These are phyloP conservation scores for Heterobasidion annosum DNA, from an alignment of 1,284 basidiomycete genomes.

Conservation along the genomic window DNA sequence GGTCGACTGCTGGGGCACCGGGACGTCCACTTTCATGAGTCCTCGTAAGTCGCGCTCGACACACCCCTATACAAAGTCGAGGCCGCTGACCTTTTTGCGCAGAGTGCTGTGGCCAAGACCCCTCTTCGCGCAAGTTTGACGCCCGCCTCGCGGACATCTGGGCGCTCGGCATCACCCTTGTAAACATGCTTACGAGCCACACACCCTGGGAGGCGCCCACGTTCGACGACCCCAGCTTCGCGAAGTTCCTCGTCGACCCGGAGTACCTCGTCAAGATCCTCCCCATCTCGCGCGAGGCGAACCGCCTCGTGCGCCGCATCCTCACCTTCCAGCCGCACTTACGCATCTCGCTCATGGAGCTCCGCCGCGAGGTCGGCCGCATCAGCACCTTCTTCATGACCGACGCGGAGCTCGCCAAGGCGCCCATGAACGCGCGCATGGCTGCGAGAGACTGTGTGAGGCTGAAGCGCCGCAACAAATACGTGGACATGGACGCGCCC, in stretches of 20 bases:
- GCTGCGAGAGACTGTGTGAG: background rate
- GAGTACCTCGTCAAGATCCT: background rate
- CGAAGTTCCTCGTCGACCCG: background rate
- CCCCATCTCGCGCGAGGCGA: conserved; percentile 31
- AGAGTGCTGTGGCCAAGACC: conserved; percentile 21
- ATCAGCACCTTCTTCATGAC: conserved; percentile 66
- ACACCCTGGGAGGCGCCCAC: conserved; percentile 84
- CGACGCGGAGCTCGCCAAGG: conserved; percentile 28
- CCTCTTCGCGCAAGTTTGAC: conserved; percentile 38
- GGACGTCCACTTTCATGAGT: conserved; percentile 52
- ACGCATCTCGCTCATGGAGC: conserved; percentile 44
- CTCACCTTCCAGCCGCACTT: background rate
- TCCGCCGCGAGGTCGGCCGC: conserved; percentile 48
- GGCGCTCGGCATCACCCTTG: conserved; percentile 52
- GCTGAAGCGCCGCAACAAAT: background rate
- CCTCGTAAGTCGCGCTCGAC: conserved; percentile 29
- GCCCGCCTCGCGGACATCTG: conserved; percentile 72
- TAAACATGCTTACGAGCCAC: conserved; percentile 78
- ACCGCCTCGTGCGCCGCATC: conserved; percentile 20
- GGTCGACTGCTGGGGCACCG: conserved; percentile 42
- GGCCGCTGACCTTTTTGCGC: background rate
- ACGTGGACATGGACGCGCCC: no score
- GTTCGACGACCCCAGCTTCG: conserved; percentile 51
- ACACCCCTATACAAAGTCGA: background rate
- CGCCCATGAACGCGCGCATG: background rate